A percentile compares a stretch with the other conserved stretches of the same genome.
phyloP scores from a whole-genome alignment of 2,329 filamentous ascomycete species.

The Neofusicoccum umdonicola region DNA sequence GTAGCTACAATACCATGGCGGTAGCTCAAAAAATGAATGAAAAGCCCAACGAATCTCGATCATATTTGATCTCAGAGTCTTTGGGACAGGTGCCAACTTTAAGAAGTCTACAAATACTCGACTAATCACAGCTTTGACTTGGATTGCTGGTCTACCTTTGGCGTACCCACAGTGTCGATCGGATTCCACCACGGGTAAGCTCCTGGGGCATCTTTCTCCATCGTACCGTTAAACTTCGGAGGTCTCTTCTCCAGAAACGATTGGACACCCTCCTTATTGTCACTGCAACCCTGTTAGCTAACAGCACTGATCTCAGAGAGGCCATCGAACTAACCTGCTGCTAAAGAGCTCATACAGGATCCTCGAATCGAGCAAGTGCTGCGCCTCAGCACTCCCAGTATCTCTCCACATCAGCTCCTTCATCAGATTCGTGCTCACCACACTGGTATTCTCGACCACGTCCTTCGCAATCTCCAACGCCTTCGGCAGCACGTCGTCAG shows the following conservation, averaged over 20 bases:
- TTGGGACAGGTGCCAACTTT: not conserved
- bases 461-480: conserved; percentile 67
- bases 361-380: conserved; percentile 67
- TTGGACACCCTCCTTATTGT: conserved; percentile 65
- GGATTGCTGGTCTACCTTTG: conserved; percentile 31
- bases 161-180: conserved; percentile 45
- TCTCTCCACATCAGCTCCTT: conserved; percentile 68
- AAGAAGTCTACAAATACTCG: not conserved
- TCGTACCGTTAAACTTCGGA: conserved; percentile 59
- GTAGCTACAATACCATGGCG: conserved; percentile 33
- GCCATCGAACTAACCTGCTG: conserved; percentile 36
- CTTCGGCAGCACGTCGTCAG: conserved; percentile 60
- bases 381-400: conserved; percentile 61
- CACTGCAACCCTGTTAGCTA: conserved; percentile 39
- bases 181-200: conserved; percentile 69
- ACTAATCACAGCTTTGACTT: conserved; percentile 10
- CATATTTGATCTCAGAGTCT: not conserved
- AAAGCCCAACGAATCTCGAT: conserved; percentile 32
- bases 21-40: conserved; percentile 40
- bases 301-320: not conserved
- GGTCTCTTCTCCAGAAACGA: conserved; percentile 70
- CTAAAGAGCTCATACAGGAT: conserved; percentile 62
- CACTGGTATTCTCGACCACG: conserved; percentile 64
- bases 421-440: conserved; percentile 64
- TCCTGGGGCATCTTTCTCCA: conserved; percentile 59